Percentiles rank a stretch among this genome's conserved stretches.
Conservation (phyloP, 2,329 filamentous ascomycete genomes). For the Trichophyton equinum region DNA sequence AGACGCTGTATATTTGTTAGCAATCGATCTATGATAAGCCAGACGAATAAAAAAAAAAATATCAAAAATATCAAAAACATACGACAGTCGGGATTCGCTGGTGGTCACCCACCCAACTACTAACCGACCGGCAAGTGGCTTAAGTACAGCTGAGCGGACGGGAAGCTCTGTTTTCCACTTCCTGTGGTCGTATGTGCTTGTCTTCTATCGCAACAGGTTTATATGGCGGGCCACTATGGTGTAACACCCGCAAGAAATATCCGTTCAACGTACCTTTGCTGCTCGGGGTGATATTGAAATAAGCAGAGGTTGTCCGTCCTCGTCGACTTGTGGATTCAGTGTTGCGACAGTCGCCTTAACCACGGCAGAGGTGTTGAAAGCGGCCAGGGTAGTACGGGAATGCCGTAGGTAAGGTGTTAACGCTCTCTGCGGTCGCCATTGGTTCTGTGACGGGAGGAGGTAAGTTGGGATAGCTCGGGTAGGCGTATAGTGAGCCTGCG, state of each 20-base stretch:
- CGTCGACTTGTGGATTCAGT: constrained; percentile 63
- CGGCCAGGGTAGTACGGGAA: not conserved
- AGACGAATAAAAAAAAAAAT: constrained; percentile 17
- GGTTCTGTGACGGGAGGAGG: constrained; percentile 12
- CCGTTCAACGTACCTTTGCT: constrained; percentile 48
- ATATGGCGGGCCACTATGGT: constrained; percentile 11
- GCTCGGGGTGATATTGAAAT: constrained; percentile 77
- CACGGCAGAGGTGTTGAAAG: constrained; percentile 26
- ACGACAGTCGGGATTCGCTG: constrained; percentile 35
- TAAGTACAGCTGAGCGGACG: constrained; percentile 26
- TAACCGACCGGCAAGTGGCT: not conserved
- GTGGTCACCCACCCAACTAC: constrained; percentile 32
- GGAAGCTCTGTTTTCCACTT: constrained; percentile 37
- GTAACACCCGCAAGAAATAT: not conserved
- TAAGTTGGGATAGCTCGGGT: constrained; percentile 8
- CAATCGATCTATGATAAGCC: constrained; percentile 4
- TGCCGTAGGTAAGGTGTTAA: not conserved
- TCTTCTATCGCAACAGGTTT: not conserved
- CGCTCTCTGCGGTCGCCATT: not conserved
- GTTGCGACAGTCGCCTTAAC: constrained; percentile 32
- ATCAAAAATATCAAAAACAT: constrained; percentile 23
- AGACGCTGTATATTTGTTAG: constrained; percentile 43
- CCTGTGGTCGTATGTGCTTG: constrained; percentile 33
- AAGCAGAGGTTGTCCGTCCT: constrained; percentile 71
- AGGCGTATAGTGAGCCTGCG: constrained; percentile 12